Evolutionary conservation across 208 protist genomes (phyloP).

Genomic region (Leishmania aethiopica): DNA sequence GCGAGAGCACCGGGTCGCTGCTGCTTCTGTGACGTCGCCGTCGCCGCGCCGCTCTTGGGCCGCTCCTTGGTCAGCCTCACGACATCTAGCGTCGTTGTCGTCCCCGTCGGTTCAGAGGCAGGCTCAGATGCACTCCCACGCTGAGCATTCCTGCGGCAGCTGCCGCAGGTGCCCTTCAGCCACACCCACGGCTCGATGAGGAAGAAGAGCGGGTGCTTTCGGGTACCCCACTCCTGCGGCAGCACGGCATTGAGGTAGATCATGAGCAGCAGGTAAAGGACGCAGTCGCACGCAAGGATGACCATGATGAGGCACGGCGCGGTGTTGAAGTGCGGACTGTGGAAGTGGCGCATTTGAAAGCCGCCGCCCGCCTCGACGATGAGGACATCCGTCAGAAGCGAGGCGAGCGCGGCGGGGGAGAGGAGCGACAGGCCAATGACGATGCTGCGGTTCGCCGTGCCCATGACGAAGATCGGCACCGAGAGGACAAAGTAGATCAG

Average conservation of each 20-base stretch:
- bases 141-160: not conserved
- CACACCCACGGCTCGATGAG: slow-evolving; percentile 36
- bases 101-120: not conserved
- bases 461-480: slow-evolving; percentile 38
- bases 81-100: not conserved
- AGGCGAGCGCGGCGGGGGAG: slow-evolving; percentile 51
- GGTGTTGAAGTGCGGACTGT: slow-evolving; percentile 22
- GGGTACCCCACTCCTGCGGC: slow-evolving; percentile 58
- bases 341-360: slow-evolving; percentile 35
- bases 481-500: slow-evolving; percentile 61
- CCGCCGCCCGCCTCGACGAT: slow-evolving; percentile 38
- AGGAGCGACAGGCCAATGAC: slow-evolving; percentile 46
- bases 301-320: slow-evolving; percentile 29
- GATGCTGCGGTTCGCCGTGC: slow-evolving; percentile 9
- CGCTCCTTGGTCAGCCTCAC: not conserved
- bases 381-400: slow-evolving; percentile 35
- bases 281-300: slow-evolving; percentile 36
- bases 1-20: not conserved
- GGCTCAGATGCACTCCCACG: slow-evolving; percentile 23
- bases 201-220: slow-evolving; percentile 67
- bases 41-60: not conserved
- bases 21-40: not conserved
- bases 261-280: slow-evolving; percentile 57
- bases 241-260: slow-evolving; percentile 75
- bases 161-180: not conserved